Conservation (phyloP, 2,329 filamentous ascomycete genomes). For the Trichothecium roseum region DNA sequence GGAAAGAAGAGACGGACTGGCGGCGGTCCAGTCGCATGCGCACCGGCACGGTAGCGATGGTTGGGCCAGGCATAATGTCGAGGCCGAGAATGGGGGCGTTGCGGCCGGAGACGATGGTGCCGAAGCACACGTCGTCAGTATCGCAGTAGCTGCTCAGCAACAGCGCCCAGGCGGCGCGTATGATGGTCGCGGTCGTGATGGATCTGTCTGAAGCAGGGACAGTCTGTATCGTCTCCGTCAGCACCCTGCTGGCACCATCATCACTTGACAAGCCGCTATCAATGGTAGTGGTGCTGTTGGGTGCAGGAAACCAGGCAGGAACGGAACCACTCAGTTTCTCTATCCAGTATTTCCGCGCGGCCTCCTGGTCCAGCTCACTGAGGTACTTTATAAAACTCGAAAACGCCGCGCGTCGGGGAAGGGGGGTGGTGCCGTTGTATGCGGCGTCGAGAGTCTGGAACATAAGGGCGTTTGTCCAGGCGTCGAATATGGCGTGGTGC, state of each 20-base stretch:
- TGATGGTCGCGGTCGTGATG: conserved; percentile 7
- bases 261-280: no score
- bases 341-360: background rate
- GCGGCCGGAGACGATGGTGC: conserved; percentile 11
- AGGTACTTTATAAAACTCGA: conserved; percentile 5
- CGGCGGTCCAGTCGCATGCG: conserved; percentile 14
- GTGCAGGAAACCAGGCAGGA: background rate
- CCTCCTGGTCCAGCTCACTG: background rate
- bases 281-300: no score
- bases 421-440: background rate
- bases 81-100: conserved; percentile 10
- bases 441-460: conserved; percentile 1
- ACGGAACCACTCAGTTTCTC: background rate
- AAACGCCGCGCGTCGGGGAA: background rate
- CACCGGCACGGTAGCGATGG: conserved; percentile 13
- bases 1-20: conserved; percentile 22
- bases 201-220: background rate
- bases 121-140: conserved; percentile 11
- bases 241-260: background rate
- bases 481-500: conserved; percentile 12
- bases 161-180: conserved; percentile 13
- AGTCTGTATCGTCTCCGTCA: conserved; percentile 2
- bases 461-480: conserved; percentile 7
- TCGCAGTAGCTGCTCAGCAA: conserved; percentile 9
- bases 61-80: conserved; percentile 11